Base-by-base conservation (phyloP, 768 basidiomycete species). In the Tulasnella sp. region DNA sequence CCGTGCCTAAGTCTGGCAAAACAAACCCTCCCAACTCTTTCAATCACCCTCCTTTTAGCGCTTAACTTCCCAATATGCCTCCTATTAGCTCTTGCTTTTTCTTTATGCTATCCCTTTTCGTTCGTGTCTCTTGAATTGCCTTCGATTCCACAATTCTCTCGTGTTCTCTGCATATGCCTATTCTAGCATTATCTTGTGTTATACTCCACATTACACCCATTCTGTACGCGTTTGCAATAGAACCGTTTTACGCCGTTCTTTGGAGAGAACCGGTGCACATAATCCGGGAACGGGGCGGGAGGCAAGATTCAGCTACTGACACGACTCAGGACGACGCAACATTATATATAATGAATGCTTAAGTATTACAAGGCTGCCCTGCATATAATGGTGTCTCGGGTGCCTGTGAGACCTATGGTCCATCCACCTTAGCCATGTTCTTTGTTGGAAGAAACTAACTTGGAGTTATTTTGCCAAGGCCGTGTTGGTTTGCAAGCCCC, bases 131-230 rank as follows among this genome's bases (percentile, higher is more conserved):
- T 69, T 69, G 64, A 31, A 69, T 69, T 69, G 24, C 34, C 34
- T 69, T 69, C 9, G 34, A 69, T 69, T 69, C 5, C 64, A 69
- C 64, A 31, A 18, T 69, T 31, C 34, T 69, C 64, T 34, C 64
- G 12, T 69, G 31, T 69, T 69, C 34, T 37, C 34, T 69, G 64
- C 64, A 69, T 69, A 69, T 69, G 64, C 64, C 64, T 37, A 31
- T 69, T 69, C 28, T 69, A 28, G 64, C 64, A 69, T 69, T 69
- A 69, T 69, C 64, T 69, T 69, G 64, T 69, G 31, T 69, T 69
- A 69, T 69, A 69, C 64, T 69, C 64, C 31, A 28, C 64, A 69
- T 31, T 69, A 14, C 64, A 69, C 64, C 64, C 64, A 69, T 37
- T 69, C 64, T 69, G 31, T 69, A 37, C 64, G 64, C 60, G 60